Base-by-base conservation (phyloP, 352 stramenopile species). In the Thraustotheca clavata region DNA sequence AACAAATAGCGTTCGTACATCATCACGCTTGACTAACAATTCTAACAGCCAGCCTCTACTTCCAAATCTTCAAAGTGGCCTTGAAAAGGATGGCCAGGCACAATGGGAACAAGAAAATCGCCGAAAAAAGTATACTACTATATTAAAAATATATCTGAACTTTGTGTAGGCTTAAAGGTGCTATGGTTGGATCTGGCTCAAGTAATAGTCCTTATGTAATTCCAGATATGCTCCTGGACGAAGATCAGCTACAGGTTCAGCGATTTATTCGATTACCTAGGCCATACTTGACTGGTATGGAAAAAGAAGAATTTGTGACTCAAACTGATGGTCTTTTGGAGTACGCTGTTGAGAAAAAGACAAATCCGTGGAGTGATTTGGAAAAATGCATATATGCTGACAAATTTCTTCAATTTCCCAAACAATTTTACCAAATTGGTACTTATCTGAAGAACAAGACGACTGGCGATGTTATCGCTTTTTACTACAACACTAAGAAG, bases 361-460 rank as follows among this genome's bases (percentile, higher is more conserved):
- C 91, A 26, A 98, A 98, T 54, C 80, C 95, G 8, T 99, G 96
- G 96, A 98, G 84, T 50, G 97, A 99, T 67, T 74, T 99, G 50
- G 97, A 99, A 75, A 99, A 99, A 70, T 98, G 88, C 67, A 99
- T 99, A 54, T 99, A 98, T 68, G 74, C 99, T 26, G 96, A 99
- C 81, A 97, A 98, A 55, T 99, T 99, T 70, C 67, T 99, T 40
- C 95, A 99, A 67, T 98, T 95, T 67, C 97, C 97, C 0, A 99
- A 99, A 72, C 98, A 99, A 57, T 99, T 99, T 79, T 79, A 91
- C 1, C 89, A 91, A 32, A 99, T 99, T 61, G 89, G 95, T 20
- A 95, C 89, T 4, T 96, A 86, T 38, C 68, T 98, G 59, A 74
- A 80, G 48, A 98, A 98, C 68, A 99, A 99, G 67, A 96, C 86